Percentiles rank a stretch among this genome's conserved stretches.
These are phyloP conservation scores for Globisporangium orthogonon DNA, from an alignment of 352 stramenopile genomes.

Conservation along the genomic window DNA sequence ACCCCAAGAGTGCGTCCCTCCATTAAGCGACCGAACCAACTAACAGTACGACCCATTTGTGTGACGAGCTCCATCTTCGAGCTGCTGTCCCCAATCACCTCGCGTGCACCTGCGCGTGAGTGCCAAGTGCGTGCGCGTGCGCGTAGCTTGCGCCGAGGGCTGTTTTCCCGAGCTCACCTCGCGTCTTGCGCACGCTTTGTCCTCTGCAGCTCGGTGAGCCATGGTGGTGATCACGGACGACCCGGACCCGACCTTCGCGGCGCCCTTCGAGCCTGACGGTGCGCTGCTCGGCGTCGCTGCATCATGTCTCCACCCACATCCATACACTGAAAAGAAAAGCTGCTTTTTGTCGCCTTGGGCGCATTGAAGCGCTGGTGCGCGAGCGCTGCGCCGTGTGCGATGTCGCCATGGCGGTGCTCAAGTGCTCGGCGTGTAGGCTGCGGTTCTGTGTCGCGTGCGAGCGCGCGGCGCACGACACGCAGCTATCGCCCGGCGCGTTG, in stretches of 20 bases:
- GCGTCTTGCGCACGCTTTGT: no score
- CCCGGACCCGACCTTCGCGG: slow-evolving; percentile 31
- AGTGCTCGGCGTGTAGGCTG: neutral
- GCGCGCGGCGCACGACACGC: slow-evolving; percentile 28
- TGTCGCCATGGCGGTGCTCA: slow-evolving; percentile 26
- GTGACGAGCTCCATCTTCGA: no score
- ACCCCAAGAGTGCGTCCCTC: no score
- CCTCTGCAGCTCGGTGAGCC: neutral
- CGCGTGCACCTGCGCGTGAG: no score
- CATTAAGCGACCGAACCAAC: no score
- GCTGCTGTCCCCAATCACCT: no score
- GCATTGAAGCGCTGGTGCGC: slow-evolving; percentile 36
- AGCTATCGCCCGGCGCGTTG: slow-evolving; percentile 4
- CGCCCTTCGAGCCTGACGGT: slow-evolving; percentile 26
- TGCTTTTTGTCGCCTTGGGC: no score
- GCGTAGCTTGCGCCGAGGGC: no score
- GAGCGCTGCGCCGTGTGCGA: slow-evolving; percentile 31
- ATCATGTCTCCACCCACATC: neutral
- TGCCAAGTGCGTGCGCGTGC: no score
- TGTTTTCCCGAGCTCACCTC: no score
- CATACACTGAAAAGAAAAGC: no score
- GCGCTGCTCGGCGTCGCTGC: slow-evolving; percentile 4
- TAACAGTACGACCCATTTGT: no score
- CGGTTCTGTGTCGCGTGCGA: slow-evolving; percentile 43
- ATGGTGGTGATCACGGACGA: slow-evolving; percentile 18